Base-by-base conservation (phyloP, 768 basidiomycete species). In the Amanita jacksonii region DNA sequence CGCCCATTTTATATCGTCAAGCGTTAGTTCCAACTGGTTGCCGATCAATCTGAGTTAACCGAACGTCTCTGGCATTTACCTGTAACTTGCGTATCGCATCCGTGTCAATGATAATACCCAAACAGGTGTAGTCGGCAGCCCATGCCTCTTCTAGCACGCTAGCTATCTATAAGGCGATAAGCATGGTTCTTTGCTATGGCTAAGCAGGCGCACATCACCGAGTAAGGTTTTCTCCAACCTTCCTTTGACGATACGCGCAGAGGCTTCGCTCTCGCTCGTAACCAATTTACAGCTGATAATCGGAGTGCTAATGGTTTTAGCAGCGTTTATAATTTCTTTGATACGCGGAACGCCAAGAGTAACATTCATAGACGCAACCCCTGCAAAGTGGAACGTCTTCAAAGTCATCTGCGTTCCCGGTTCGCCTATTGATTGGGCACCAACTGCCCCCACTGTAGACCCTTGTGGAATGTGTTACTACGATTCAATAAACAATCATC, bases 311-410 rank as follows among this genome's bases (percentile, higher is more conserved):
- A 99, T 98, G 30, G 72, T 64, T 61, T 96, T 99, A n/a, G 96
- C 89, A 2, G 92, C 96, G 54, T 98, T 99, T 70, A 99, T 99
- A 52, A 99, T 98, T 63, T 99, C 96, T 63, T 98, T 98, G 66
- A 99, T 98, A 56, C 96, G 94, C 2, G 96, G 96, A n/a, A 98
- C 96, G 63, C 96, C 96, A 28, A 98, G 78, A 0, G 96, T 99
- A 50, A 99, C 91, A 65, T 97, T 98, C 96, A 98, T 99, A 28
- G 93, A 94, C 6, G 96, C 96, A 50, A 99, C 94, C 67, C 96
- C 96, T 54, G 96, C 96, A 63, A 98, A 99, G 72, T 99, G 96
- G 79, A 99, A 99, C 45, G 96, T 98, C 66, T 98, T 98, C 51
- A 98, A 64, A 1, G 94, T 98, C 96, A 99, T 99, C 59, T 99